Conservation (phyloP, 345 rosid genomes). For the Populus alba region DNA sequence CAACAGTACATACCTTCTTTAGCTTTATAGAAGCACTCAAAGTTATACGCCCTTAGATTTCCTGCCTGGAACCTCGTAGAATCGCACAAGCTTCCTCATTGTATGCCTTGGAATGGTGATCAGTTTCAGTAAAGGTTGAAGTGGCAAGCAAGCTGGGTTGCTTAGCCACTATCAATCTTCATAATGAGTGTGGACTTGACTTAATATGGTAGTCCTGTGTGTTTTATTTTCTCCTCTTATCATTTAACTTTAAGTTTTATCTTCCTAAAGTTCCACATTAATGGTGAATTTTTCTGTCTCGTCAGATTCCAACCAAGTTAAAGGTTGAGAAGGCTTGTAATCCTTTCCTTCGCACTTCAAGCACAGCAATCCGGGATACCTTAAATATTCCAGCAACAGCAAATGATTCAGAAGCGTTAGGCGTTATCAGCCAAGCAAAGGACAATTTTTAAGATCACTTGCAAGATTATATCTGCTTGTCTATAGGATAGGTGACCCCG, state of each 20-base stretch:
- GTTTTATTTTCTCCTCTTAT: neutral
- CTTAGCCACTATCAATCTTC: neutral
- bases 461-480: slow-evolving; percentile 8
- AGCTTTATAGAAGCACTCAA: neutral
- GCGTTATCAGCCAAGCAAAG: slow-evolving; percentile 68
- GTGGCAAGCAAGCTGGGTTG: neutral
- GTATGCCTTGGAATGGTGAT: neutral
- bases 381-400: slow-evolving; percentile 60
- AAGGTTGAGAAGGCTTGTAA: slow-evolving; percentile 86
- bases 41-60: neutral
- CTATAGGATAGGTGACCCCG: slow-evolving; percentile 42
- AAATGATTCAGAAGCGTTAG: slow-evolving; percentile 66
- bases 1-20: neutral
- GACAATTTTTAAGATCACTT: slow-evolving; percentile 50
- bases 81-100: neutral
- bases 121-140: neutral
- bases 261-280: neutral
- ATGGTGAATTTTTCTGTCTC: neutral
- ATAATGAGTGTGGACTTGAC: neutral
- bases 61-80: neutral
- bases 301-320: slow-evolving; percentile 72
- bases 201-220: neutral
- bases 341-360: slow-evolving; percentile 82
- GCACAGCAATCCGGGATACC: slow-evolving; percentile 57
- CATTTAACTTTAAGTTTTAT: neutral